Evolutionary conservation across 345 rosid species (phyloP), one percentile per base, ranked within the genome.

Genomic region (Lumnitzera racemosa): DNA sequence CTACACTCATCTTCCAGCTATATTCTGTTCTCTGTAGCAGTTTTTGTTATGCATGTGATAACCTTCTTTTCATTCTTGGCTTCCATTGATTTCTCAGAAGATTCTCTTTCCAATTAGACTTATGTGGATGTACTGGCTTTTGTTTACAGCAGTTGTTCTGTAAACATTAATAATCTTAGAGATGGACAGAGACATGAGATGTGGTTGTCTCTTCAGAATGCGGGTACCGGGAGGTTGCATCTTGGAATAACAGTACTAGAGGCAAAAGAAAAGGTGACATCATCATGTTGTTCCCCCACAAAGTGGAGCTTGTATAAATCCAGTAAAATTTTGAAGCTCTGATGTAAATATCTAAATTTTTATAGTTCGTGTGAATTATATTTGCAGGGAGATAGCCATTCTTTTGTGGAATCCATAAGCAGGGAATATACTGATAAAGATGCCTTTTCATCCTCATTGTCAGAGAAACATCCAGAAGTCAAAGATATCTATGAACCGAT

Each of bases 171-270:
- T 36, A 87, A 83, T 57, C 66, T 81, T 14, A 73, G 85, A 64
- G 95, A 80, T 61, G 90, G 95, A 24, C 82, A 81, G 70, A 84
- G 96, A 67, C 84, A 80, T 53, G 95, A 90, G 62, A 81, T 84
- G 87, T 94, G 99, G 97, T 52, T 94, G 69, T 76, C 95, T 65
- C 97, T 94, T 72, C 78, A 73, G 80, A 79, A 88, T 69, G 74
- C 83, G 51, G 88, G 80, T 72, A 83, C 62, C 62, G 99, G 99
- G 58, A 84, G 96, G 76, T 70, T 94, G 79, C 95, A 80, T 65
- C 84, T 90, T 29, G 89, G 89, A 5, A 64, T 94, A 46, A 88
- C 96, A 14, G 85, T 89, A 23, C 58, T 74, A 24, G 87, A 88
- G 74, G 76, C 61, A 49, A 80, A 57, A 4, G 47, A 48, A 36